phyloP scores from a whole-genome alignment of 768 basidiomycete species.

The Leucosporidium creatinivorum region DNA sequence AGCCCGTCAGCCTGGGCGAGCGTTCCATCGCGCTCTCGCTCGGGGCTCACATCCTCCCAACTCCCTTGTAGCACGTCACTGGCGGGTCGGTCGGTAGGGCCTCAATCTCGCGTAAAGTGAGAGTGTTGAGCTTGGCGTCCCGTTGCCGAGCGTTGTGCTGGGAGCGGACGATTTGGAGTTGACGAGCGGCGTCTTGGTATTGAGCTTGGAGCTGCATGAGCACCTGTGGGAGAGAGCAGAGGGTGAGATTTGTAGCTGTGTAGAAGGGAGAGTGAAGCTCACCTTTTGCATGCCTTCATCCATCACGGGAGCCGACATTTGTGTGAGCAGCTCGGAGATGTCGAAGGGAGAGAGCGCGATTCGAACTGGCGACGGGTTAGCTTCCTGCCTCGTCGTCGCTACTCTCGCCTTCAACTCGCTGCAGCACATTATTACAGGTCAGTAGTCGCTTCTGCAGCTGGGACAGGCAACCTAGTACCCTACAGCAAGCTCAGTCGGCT shows the following conservation, averaged over 20 bases:
- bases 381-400: neutral
- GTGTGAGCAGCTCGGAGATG: neutral
- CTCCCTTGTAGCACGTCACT: conserved; percentile 21
- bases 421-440: too few relatives aligned
- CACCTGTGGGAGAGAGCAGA: conserved; percentile 9
- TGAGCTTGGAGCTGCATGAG: conserved; percentile 28
- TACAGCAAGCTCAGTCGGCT: too few relatives aligned
- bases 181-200: conserved; percentile 17
- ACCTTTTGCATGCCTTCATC: conserved; percentile 27
- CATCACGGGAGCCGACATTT: conserved; percentile 3
- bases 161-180: conserved; percentile 13
- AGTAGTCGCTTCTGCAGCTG: too few relatives aligned
- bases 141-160: conserved; percentile 19
- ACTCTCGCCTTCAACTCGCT: neutral
- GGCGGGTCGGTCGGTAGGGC: conserved; percentile 13
- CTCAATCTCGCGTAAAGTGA: conserved; percentile 32
- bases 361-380: neutral
- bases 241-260: neutral
- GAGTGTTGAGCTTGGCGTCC: conserved; percentile 22
- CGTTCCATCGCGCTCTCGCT: neutral
- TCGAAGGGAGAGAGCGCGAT: neutral
- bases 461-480: too few relatives aligned
- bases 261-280: neutral
- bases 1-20: neutral
- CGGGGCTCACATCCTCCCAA: conserved; percentile 25